These are phyloP conservation scores for Cercospora canescens DNA, from an alignment of 2,329 filamentous ascomycete species.

Conservation along the genomic window DNA sequence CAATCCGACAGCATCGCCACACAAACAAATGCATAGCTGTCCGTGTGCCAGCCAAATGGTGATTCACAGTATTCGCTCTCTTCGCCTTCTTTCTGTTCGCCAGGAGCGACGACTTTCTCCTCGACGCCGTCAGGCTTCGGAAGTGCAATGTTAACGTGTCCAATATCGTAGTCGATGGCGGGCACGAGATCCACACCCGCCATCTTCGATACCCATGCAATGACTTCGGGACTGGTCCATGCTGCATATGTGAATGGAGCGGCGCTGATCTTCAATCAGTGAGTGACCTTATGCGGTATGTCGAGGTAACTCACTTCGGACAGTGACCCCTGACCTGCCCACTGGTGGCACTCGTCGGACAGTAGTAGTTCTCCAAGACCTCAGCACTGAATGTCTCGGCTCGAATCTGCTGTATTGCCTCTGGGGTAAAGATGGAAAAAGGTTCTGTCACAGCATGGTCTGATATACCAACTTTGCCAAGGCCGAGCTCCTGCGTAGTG, in stretches of 20 bases:
- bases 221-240: slow-evolving; percentile 58
- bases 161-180: slow-evolving; percentile 59
- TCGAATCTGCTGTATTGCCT: slow-evolving; percentile 49
- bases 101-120: slow-evolving; percentile 28
- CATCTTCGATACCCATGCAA: slow-evolving; percentile 56
- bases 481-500: slow-evolving; percentile 4
- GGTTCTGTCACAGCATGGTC: slow-evolving; percentile 64
- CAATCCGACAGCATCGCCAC: slow-evolving; percentile 67
- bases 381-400: slow-evolving; percentile 60
- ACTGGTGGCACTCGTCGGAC: not conserved
- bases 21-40: slow-evolving; percentile 69
- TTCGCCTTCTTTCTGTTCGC: slow-evolving; percentile 47
- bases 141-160: slow-evolving; percentile 57
- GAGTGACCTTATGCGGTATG: slow-evolving; percentile 52
- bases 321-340: slow-evolving; percentile 1
- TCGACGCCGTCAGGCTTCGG: slow-evolving; percentile 44
- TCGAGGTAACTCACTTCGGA: slow-evolving; percentile 27
- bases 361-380: slow-evolving; percentile 59
- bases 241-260: slow-evolving; percentile 66
- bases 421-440: slow-evolving; percentile 62
- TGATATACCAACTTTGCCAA: slow-evolving; percentile 54
- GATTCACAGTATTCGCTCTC: slow-evolving; percentile 53
- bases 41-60: slow-evolving; percentile 58
- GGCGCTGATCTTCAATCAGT: slow-evolving; percentile 46
- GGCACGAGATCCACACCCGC: slow-evolving; percentile 61